Percentiles rank a stretch among this genome's conserved stretches.
phyloP scores from a whole-genome alignment of 176 grass and related monocot genomes.

The Aegilops umbellulata region DNA sequence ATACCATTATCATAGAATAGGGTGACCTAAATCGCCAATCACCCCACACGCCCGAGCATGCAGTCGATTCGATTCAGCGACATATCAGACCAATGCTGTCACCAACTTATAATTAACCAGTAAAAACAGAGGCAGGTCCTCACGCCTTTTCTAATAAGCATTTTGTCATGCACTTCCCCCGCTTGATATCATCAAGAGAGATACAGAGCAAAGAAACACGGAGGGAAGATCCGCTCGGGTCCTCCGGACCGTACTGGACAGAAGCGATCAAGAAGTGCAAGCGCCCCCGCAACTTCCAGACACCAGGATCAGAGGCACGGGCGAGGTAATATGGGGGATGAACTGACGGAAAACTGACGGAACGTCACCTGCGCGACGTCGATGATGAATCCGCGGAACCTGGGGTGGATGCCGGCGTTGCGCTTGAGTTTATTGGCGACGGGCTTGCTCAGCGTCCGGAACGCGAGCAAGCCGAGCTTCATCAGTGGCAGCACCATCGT shows the following conservation, averaged over 20 bases:
- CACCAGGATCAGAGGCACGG: not conserved
- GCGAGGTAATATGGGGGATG: not conserved
- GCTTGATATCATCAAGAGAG: not conserved
- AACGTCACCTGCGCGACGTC: constrained; percentile 68
- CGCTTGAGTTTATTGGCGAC: constrained; percentile 78
- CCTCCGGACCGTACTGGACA: not conserved
- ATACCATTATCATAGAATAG: not conserved
- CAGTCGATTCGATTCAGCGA: not conserved
- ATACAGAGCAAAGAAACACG: not conserved
- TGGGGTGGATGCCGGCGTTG: constrained; percentile 68
- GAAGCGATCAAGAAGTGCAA: not conserved
- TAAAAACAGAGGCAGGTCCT: not conserved
- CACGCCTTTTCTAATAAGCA: not conserved
- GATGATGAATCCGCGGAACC: constrained; percentile 80
- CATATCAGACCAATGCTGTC: not conserved
- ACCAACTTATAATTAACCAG: not conserved
- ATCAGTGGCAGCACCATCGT: constrained; percentile 71
- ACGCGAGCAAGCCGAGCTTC: constrained; percentile 69
- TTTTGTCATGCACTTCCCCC: not conserved
- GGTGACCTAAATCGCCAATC: not conserved
- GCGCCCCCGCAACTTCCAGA: not conserved
- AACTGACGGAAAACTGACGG: not conserved
- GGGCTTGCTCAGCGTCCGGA: constrained; percentile 87
- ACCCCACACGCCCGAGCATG: not conserved
- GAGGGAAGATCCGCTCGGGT: not conserved